Evolutionary conservation across 2,329 filamentous ascomycete genomes (phyloP).

Genomic region (Ophiocordyceps robertsii): DNA sequence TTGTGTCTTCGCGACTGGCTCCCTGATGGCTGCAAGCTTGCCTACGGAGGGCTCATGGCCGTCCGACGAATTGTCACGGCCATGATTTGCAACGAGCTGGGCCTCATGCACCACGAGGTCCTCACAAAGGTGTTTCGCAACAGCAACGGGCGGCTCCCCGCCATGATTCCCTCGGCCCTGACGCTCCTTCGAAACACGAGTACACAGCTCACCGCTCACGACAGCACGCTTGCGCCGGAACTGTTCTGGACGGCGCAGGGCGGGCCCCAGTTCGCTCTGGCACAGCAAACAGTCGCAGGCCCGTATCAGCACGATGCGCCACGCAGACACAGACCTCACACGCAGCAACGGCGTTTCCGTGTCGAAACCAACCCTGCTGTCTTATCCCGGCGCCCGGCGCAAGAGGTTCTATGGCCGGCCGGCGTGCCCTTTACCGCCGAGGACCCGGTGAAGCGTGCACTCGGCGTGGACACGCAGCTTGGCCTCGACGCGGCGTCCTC

Average conservation of each 20-base stretch:
- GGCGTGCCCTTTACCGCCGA: neutral
- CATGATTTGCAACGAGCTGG: constrained; percentile 8
- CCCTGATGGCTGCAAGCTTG: constrained; percentile 2
- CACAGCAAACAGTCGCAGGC: neutral
- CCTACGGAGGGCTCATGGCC: neutral
- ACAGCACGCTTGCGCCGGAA: neutral
- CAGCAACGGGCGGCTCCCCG: neutral
- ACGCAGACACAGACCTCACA: neutral
- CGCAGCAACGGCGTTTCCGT: neutral
- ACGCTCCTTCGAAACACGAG: neutral
- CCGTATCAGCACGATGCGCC: neutral
- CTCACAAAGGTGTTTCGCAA: constrained; percentile 3
- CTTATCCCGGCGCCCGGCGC: neutral
- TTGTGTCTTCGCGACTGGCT: constrained; percentile 5
- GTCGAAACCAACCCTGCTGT: neutral
- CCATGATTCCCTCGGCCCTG: neutral
- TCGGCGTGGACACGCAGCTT: neutral
- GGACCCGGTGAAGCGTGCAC: neutral
- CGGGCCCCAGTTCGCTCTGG: constrained; percentile 5
- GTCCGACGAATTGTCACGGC: constrained; percentile 3
- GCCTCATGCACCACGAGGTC: constrained; percentile 2
- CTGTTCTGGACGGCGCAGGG: constrained; percentile 5
- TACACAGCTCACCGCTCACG: neutral
- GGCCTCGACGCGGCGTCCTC: neutral
- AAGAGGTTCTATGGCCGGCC: neutral